Conservation (phyloP, 1,284 basidiomycete species). For the Boletus mariae region DNA sequence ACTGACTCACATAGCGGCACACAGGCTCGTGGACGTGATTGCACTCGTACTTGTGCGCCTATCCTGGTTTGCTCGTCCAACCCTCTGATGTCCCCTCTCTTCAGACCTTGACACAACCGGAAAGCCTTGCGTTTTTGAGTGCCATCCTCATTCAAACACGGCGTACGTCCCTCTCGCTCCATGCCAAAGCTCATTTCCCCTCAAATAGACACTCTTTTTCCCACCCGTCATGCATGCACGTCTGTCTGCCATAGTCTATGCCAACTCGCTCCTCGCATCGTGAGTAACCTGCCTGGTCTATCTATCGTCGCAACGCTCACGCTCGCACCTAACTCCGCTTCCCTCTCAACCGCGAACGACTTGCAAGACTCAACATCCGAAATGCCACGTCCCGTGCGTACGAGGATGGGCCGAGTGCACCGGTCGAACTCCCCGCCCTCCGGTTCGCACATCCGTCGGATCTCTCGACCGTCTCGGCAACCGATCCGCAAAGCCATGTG, state of each 20-base stretch:
- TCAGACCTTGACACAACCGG: slow-evolving; percentile 20
- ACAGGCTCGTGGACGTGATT: slow-evolving; percentile 27
- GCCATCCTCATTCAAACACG: slow-evolving; percentile 28
- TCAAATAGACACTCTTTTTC: too few species aligned
- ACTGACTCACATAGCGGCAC: background rate
- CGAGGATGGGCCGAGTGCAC: background rate
- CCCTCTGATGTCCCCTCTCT: background rate
- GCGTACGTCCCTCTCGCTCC: slow-evolving; percentile 14
- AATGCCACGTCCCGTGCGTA: slow-evolving; percentile 17
- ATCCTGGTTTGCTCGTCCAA: background rate
- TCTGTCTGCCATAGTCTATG: slow-evolving; percentile 17
- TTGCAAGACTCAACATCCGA: slow-evolving; percentile 25
- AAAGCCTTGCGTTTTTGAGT: slow-evolving; percentile 20
- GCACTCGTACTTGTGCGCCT: slow-evolving; percentile 27
- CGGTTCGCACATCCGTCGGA: slow-evolving; percentile 19
- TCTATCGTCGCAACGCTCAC: background rate
- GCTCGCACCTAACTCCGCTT: background rate
- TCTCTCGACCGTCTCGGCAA: slow-evolving; percentile 1
- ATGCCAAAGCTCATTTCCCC: background rate
- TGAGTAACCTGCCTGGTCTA: slow-evolving; percentile 8
- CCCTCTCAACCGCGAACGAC: background rate
- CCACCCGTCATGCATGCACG: background rate
- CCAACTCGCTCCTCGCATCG: slow-evolving; percentile 31
- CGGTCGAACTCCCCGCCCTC: slow-evolving; percentile 18
- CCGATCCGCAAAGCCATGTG: background rate